These are phyloP conservation scores for Myxozyma melibiosi DNA, from an alignment of 805 yeast species.

Conservation along the genomic window DNA sequence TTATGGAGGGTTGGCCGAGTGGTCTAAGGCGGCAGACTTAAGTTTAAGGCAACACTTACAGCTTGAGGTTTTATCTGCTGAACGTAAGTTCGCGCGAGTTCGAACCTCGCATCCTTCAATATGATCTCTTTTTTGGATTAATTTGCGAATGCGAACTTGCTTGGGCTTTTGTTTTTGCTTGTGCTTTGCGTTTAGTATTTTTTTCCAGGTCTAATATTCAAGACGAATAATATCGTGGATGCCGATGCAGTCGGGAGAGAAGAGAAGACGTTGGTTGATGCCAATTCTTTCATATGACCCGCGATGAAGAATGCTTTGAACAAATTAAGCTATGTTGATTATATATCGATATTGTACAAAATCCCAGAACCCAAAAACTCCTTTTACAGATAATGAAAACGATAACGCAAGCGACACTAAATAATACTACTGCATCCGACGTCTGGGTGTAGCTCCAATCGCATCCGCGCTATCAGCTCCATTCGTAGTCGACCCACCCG, in stretches of 20 bases:
- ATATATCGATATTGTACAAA: background rate
- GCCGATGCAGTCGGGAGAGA: too few species aligned
- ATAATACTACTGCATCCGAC: constrained; percentile 5
- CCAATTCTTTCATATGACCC: too few species aligned
- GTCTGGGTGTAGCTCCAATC: constrained; percentile 14
- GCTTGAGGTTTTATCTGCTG: constrained; percentile 39
- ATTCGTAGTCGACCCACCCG: background rate
- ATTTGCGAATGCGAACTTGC: too few species aligned
- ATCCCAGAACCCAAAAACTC: constrained; percentile 1
- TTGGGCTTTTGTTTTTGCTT: constrained; percentile 25
- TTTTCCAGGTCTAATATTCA: background rate
- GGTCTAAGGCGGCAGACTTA: constrained; percentile 47
- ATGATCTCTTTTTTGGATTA: background rate
- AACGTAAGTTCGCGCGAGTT: constrained; percentile 44
- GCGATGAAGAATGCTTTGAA: too few species aligned
- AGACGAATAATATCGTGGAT: background rate
- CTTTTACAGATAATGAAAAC: background rate
- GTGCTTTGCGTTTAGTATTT: background rate
- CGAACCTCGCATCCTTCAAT: constrained; percentile 45
- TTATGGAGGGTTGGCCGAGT: constrained; percentile 45
- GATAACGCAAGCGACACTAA: background rate
- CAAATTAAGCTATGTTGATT: background rate
- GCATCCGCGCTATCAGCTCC: background rate
- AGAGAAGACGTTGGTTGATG: too few species aligned
- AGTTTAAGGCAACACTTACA: constrained; percentile 24